These are phyloP conservation scores for Cyberlindnera meyerae DNA, from an alignment of 805 yeast genomes.

Conservation along the genomic window DNA sequence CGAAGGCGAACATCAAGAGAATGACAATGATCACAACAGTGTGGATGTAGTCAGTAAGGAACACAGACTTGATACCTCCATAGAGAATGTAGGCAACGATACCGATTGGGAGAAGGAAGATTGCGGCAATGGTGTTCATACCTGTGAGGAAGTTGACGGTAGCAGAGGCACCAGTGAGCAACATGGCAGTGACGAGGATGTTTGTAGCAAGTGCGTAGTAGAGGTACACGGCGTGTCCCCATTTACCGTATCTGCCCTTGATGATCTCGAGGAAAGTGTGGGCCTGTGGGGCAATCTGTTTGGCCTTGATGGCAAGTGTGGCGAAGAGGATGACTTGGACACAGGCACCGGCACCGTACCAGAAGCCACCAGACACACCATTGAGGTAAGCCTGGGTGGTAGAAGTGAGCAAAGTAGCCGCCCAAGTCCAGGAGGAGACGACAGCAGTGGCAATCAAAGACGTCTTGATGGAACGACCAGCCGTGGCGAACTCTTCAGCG, in stretches of 20 bases:
- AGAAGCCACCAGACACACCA: constrained; percentile 65
- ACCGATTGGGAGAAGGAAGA: constrained; percentile 78
- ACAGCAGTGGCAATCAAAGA: constrained; percentile 87
- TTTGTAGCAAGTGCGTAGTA: constrained; percentile 86
- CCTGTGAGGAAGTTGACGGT: constrained; percentile 79
- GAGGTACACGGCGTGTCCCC: constrained; percentile 63
- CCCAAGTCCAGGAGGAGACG: constrained; percentile 93
- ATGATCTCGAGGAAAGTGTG: constrained; percentile 89
- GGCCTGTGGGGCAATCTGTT: constrained; percentile 84
- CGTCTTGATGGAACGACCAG: constrained; percentile 83
- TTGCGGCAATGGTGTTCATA: constrained; percentile 74
- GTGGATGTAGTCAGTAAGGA: constrained; percentile 73
- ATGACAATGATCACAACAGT: constrained; percentile 77
- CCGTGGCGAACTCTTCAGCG: constrained; percentile 91
- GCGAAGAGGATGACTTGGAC: constrained; percentile 86
- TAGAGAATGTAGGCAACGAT: constrained; percentile 68
- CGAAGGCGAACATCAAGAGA: constrained; percentile 75
- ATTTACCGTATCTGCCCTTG: constrained; percentile 72
- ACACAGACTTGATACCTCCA: constrained; percentile 82
- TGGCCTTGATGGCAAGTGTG: constrained; percentile 81
- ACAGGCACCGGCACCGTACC: constrained; percentile 89
- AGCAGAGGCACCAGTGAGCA: constrained; percentile 86
- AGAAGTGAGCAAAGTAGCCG: constrained; percentile 71
- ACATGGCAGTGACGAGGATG: constrained; percentile 87
- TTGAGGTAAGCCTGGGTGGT: constrained; percentile 73